Base-by-base conservation (phyloP, 306 rosid species). In the Cicer bijugum region DNA sequence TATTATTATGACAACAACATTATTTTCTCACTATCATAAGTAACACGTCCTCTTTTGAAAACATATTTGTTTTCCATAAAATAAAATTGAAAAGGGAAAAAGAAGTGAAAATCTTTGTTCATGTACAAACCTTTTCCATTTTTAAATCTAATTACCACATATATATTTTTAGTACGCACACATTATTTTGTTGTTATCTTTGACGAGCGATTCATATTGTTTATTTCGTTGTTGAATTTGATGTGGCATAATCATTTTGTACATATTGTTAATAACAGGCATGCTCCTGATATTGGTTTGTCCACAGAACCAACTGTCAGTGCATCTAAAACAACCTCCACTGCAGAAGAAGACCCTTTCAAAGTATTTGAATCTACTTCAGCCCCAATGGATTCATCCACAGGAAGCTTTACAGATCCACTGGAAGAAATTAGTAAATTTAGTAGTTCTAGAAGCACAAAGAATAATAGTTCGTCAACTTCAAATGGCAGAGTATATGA, bases 371-470 rank as follows among this genome's bases (percentile, higher is more conserved):
- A 77, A 86, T 86, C 90, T 59, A 68, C 83, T 82, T 81, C 90
- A 12, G 37, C 69, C 19, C 80, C 83, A 37, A 14, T 19, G 63
- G 81, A 73, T 69, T 70, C 86, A 74, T 67, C 86, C 23, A 16
- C 93, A 19, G 88, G 86, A 75, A 86, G 82, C 66, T 82, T 40
- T 74, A 68, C 55, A 19, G 96, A 95, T 45, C 96, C 92, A 6
- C 75, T 84, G 84, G 97, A 90, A 75, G 97, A 90, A 85, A 86
- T 86, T 81, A 78, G 87, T 84, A 90, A 86, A 77, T 74, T 85
- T 53, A 78, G 89, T 61, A 90, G 82, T 80, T 87, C 94, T 47
- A 84, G 82, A 75, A 87, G 91, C 72, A 62, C 75, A 38, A 88
- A 83, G 80, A 55, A 67, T 63, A 86, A 85, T 78, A 84, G 80